Evolutionary conservation across 805 yeast genomes (phyloP), one percentile per base, ranked within the genome.

Genomic region (Cephaloascus albidus): DNA sequence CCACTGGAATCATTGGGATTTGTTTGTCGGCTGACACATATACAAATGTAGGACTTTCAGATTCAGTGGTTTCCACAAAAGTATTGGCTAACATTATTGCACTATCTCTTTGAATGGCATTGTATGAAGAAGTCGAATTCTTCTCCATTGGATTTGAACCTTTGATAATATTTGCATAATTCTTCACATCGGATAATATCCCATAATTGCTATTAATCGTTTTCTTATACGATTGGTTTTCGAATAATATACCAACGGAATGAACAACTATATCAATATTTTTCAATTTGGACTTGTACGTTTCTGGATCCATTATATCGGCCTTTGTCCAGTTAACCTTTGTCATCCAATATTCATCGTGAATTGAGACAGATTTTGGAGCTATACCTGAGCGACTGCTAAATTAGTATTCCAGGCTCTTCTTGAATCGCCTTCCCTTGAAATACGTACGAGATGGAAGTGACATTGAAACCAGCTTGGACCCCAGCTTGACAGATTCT

Each of bases 11-110:
- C 18, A 81, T 58, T 0, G 89, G 87, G 38, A 76, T 73, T 39
- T 81, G 80, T 37, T 67, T 60, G 48, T 85, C 94, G 1, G 96
- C 96, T 0, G 95, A 85, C 2, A 88, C 70, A 51, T 85, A 88
- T 1, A 83, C 86, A 51, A 81, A 81, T 6, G 75, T 60, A 3
- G 63, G 74, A 50, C 43, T 48, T 33, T 45, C 45, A 16, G 26
- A 31, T n/a, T 36, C 20, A 2, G 40, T 41, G 17, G 45, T 44
- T 35, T 66, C 53, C 20, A 64, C 47, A 42, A 76, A 72, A 0
- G 81, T 65, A 36, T 74, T 74, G 0, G 87, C 89, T 16, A 83
- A 57, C 2, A 73, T 54, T 4, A 80, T 55, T 0, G 94, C 90
- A 45, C 87, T 78, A 43, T 79, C 79, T 20, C 78, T 66, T 51